Evolutionary conservation across 2,329 filamentous ascomycete genomes (phyloP).

Genomic region (Exophiala lecanii-corni): DNA sequence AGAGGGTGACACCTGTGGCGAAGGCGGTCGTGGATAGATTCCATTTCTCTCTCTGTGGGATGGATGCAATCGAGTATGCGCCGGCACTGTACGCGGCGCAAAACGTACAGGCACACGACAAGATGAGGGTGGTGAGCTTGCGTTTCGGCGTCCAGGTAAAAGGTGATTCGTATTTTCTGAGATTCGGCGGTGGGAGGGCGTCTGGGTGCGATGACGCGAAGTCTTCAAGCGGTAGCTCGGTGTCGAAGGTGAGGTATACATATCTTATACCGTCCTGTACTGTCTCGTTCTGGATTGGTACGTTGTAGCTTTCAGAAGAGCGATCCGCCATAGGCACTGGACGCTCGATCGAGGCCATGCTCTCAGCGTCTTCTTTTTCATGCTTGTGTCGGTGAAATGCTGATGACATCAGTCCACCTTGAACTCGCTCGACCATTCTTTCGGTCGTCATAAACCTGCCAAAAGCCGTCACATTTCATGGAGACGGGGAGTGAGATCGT

Average conservation of each 20-base stretch:
- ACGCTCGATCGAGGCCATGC: slow-evolving; percentile 2
- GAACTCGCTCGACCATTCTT: slow-evolving; percentile 6
- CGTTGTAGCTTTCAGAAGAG: not conserved
- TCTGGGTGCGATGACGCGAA: slow-evolving; percentile 30
- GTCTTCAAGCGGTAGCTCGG: slow-evolving; percentile 47
- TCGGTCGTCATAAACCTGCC: no score
- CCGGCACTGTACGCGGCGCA: slow-evolving; percentile 78
- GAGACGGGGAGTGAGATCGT: no score
- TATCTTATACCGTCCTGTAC: slow-evolving; percentile 41
- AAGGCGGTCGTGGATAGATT: slow-evolving; percentile 60
- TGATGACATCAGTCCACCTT: slow-evolving; percentile 7
- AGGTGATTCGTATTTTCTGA: slow-evolving; percentile 64
- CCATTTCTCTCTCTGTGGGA: slow-evolving; percentile 63
- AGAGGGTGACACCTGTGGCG: slow-evolving; percentile 70
- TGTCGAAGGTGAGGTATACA: slow-evolving; percentile 60
- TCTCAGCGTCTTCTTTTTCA: not conserved
- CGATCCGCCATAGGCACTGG: slow-evolving; percentile 12
- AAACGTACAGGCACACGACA: slow-evolving; percentile 72
- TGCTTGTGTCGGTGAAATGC: not conserved
- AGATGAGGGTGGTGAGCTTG: slow-evolving; percentile 66
- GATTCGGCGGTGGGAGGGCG: slow-evolving; percentile 51
- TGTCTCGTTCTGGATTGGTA: not conserved
- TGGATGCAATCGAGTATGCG: slow-evolving; percentile 67
- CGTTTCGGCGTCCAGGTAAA: slow-evolving; percentile 65
- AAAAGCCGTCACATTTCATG: no score